Percentiles rank a stretch among this genome's conserved stretches.
These are phyloP conservation scores for Yamadazyma dushanensis DNA, from an alignment of 1,139 yeast species.

Conservation along the genomic window DNA sequence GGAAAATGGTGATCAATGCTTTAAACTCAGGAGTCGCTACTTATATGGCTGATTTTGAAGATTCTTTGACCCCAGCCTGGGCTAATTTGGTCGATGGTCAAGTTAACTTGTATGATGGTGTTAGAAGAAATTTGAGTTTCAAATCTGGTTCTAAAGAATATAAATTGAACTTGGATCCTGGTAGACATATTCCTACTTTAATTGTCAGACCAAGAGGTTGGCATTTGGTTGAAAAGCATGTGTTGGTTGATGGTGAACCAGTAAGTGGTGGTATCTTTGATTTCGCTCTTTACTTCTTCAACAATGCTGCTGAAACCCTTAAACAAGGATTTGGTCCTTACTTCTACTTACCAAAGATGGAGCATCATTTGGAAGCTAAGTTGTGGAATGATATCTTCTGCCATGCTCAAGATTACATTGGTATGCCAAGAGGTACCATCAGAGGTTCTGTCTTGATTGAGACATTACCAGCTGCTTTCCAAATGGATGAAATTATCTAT, in stretches of 20 bases:
- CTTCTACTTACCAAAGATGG: constrained; percentile 80
- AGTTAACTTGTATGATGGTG: constrained; percentile 87
- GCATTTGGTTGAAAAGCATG: constrained; percentile 78
- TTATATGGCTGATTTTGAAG: constrained; percentile 95
- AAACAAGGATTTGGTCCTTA: constrained; percentile 71
- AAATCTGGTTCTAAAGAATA: constrained; percentile 60
- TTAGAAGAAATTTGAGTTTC: constrained; percentile 63
- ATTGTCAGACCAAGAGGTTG: constrained; percentile 87
- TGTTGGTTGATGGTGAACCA: constrained; percentile 72
- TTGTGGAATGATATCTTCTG: constrained; percentile 78
- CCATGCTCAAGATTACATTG: constrained; percentile 66
- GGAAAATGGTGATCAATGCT: constrained; percentile 94
- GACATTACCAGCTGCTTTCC: constrained; percentile 75
- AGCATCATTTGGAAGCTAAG: constrained; percentile 76
- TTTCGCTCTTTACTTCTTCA: constrained; percentile 74
- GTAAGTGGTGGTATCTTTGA: constrained; percentile 74
- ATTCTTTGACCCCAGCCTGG: constrained; percentile 97
- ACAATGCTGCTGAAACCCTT: constrained; percentile 64
- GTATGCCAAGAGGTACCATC: constrained; percentile 68
- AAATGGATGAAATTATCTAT: constrained; percentile 79
- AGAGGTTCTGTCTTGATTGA: constrained; percentile 79
- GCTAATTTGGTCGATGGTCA: constrained; percentile 83
- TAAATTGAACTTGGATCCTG: constrained; percentile 53
- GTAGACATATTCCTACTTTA: constrained; percentile 67
- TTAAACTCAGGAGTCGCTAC: constrained; percentile 86